Evolutionary conservation across 2,329 filamentous ascomycete species (phyloP).

Genomic region (Nannizziopsis arthrosporioides): DNA sequence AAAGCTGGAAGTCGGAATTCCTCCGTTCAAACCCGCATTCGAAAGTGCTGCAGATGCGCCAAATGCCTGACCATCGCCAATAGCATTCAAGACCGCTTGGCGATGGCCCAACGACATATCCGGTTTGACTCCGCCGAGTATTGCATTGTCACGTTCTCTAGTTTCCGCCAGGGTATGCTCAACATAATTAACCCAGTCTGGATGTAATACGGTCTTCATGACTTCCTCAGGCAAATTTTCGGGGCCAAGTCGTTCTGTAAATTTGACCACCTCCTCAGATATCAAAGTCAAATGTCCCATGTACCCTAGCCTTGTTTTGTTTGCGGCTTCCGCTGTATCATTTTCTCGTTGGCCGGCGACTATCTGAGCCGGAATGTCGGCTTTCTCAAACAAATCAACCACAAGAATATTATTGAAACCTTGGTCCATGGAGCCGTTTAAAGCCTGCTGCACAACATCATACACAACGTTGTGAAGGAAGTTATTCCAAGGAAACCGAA

Average conservation of each 20-base stretch:
- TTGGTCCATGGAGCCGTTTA: conserved; percentile 95
- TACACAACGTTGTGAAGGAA: conserved; percentile 99
- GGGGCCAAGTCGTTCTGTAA: conserved; percentile 84
- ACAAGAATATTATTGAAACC: conserved; percentile 84
- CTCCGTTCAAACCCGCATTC: conserved; percentile 68
- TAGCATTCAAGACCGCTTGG: conserved; percentile 51
- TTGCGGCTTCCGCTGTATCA: conserved; percentile 71
- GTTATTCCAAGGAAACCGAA: conserved; percentile 98
- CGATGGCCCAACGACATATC: conserved; percentile 78
- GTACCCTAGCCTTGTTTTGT: conserved; percentile 86
- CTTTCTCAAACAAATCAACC: conserved; percentile 83
- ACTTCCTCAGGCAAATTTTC: conserved; percentile 76
- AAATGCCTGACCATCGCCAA: conserved; percentile 48
- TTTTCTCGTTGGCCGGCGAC: conserved; percentile 80
- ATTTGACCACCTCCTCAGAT: conserved; percentile 96
- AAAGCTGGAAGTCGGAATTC: conserved; percentile 38
- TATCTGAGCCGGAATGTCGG: conserved; percentile 80
- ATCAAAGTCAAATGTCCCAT: conserved; percentile 98
- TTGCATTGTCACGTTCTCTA: conserved; percentile 92
- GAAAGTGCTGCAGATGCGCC: conserved; percentile 55
- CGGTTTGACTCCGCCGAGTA: conserved; percentile 84
- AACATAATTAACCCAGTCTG: conserved; percentile 88
- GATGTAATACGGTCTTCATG: conserved; percentile 76
- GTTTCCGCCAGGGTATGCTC: conserved; percentile 89
- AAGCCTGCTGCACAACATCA: conserved; percentile 96